Evolutionary conservation across 257 asterid species (phyloP), one percentile per base, ranked within the genome.

Genomic region (Paulownia fortunei): DNA sequence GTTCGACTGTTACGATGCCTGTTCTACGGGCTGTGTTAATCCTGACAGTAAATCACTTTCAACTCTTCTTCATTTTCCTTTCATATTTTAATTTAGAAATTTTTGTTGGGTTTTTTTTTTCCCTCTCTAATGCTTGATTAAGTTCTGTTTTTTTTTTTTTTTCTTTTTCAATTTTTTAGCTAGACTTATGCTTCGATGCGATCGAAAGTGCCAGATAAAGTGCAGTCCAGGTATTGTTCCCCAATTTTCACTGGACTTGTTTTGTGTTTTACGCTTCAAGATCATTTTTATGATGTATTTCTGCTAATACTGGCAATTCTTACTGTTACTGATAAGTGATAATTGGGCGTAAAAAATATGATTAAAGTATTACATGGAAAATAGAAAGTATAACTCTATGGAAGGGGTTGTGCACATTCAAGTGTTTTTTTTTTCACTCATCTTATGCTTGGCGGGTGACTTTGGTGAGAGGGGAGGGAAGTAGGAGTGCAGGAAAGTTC

Each of bases 171-270:
- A 51, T 79, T 61, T 13, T 78, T 64, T 78, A 89, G 92, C 71
- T 36, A 80, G 89, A 70, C 66, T 72, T 18, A 0, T 1, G 61
- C 21, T 1, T 47, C 86, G 91, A 21, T 88, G 93, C 81, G 79
- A 80, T 5, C 46, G 76, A 2, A 88, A 87, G 79, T 87, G 93
- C 87, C 66, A 18, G 47, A 85, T 88, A 62, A 72, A 44, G 77
- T 88, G 91, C 78, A 73, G 88, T 51, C 84, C 87, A 85, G 89
- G 88, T 84, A 85, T 44, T 71, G 8, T 59, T 79, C 26, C 80
- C 69, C 54, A 75, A 65, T 69, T 24, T 72, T 21, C 3, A 41
- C 58, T n/a, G 12, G 16, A 13, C 8, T 75, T 51, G 34, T 36
- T 54, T 37, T 58, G 36, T 68, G 55, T 63, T 73, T 23, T n/a